Evolutionary conservation across 108 stramenopile genomes (phyloP).

Genomic region (Cylindrotheca fusiformis): DNA sequence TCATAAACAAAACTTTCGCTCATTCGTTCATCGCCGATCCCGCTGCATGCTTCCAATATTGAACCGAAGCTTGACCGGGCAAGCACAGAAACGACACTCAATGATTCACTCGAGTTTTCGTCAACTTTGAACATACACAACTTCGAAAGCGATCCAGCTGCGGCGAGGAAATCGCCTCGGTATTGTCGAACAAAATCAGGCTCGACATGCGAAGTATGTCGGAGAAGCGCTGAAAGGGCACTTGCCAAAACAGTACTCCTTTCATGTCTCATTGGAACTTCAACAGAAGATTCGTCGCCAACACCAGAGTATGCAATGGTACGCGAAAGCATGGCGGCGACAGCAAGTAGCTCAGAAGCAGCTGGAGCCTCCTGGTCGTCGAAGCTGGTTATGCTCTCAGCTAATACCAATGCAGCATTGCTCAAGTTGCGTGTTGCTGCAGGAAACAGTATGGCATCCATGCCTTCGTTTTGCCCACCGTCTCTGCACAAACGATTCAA

Average conservation of each 20-base stretch:
- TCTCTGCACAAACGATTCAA: conserved; percentile 5
- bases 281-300: conserved; percentile 14
- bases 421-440: conserved; percentile 26
- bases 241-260: conserved; percentile 35
- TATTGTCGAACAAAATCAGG: conserved; percentile 16
- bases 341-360: conserved; percentile 16
- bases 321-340: conserved; percentile 13
- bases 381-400: conserved; percentile 13
- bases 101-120: conserved; percentile 3
- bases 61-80: conserved; percentile 40
- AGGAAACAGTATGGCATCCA: conserved; percentile 27
- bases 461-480: conserved; percentile 1
- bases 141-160: conserved; percentile 17
- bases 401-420: conserved; percentile 19
- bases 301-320: conserved; percentile 19
- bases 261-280: conserved; percentile 24
- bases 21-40: conserved; percentile 14
- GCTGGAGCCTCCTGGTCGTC: not conserved
- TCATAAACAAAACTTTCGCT: conserved; percentile 16
- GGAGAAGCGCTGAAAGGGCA: conserved; percentile 31
- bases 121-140: conserved; percentile 16
- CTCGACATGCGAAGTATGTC: conserved; percentile 11
- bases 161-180: conserved; percentile 17
- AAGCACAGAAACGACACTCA: conserved; percentile 30
- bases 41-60: conserved; percentile 28